A percentile compares a stretch with the other conserved stretches of the same genome.
Conservation (phyloP, 306 rosid species). For the Dryas alaskensis region DNA sequence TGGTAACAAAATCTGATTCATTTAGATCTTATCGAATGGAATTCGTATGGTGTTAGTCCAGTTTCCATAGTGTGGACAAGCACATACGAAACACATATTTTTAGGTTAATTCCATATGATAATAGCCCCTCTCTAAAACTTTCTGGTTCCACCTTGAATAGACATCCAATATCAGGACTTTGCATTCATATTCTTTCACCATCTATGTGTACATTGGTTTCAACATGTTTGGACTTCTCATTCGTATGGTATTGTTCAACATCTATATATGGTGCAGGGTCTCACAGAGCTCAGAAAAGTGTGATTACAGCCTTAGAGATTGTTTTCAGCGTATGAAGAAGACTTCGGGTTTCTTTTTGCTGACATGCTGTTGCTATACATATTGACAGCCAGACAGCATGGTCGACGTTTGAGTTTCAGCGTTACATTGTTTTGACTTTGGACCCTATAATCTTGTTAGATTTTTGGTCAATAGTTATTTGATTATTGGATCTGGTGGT, state of each 20-base stretch:
- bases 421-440: constrained; percentile 24
- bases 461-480: constrained; percentile 20
- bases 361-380: constrained; percentile 28
- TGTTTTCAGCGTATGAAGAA: constrained; percentile 28
- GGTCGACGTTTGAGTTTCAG: constrained; percentile 16
- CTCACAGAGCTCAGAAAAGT: constrained; percentile 33
- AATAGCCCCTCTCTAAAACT: neutral
- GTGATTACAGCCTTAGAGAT: constrained; percentile 39
- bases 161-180: neutral
- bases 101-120: neutral
- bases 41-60: neutral
- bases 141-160: neutral
- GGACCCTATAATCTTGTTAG: neutral
- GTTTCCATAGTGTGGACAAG: neutral
- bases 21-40: neutral
- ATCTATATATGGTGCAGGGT: constrained; percentile 32
- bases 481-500: constrained; percentile 16
- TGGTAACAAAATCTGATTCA: neutral
- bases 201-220: neutral
- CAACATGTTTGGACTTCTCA: neutral
- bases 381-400: constrained; percentile 32
- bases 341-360: constrained; percentile 25
- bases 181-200: neutral
- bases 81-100: neutral
- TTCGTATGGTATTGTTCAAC: neutral